Conservation (phyloP, 1,284 basidiomycete species). For the Porphyrellus sp. region DNA sequence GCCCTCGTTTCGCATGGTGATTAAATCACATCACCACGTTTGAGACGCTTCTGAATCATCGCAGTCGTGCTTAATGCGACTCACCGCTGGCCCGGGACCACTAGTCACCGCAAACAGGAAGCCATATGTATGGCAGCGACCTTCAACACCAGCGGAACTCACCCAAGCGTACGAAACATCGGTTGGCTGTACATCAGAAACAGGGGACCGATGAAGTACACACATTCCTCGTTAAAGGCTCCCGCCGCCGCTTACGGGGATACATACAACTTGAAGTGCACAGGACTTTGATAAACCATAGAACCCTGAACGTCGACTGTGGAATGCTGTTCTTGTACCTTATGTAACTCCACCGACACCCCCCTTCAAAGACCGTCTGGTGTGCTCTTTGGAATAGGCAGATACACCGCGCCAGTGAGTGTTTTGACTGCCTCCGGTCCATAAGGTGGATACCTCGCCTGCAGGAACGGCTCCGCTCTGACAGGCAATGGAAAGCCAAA, state of each 20-base stretch:
- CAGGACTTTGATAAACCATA: neutral
- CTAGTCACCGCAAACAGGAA: too few relatives aligned
- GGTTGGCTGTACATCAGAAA: neutral
- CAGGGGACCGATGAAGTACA: too few relatives aligned
- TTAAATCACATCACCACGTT: too few relatives aligned
- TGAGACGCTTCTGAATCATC: too few relatives aligned
- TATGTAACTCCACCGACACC: neutral
- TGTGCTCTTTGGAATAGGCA: slow-evolving; percentile 19
- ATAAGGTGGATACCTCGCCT: slow-evolving; percentile 26
- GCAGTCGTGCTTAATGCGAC: too few relatives aligned
- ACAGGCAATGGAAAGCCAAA: neutral
- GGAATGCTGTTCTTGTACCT: neutral
- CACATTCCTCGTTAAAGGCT: too few relatives aligned
- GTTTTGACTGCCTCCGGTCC: slow-evolving; percentile 15
- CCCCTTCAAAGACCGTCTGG: slow-evolving; percentile 1
- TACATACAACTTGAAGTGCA: neutral
- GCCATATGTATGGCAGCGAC: too few relatives aligned
- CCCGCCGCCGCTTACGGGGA: neutral
- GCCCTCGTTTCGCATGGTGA: too few relatives aligned
- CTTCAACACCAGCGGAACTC: too few relatives aligned
- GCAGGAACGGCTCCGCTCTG: slow-evolving; percentile 25
- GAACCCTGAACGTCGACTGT: neutral
- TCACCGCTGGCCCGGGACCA: too few relatives aligned
- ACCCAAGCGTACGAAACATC: too few relatives aligned
- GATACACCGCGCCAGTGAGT: slow-evolving; percentile 6